Conservation (phyloP, 192 early-diverging fungal species). For the Backusella macrospora region DNA sequence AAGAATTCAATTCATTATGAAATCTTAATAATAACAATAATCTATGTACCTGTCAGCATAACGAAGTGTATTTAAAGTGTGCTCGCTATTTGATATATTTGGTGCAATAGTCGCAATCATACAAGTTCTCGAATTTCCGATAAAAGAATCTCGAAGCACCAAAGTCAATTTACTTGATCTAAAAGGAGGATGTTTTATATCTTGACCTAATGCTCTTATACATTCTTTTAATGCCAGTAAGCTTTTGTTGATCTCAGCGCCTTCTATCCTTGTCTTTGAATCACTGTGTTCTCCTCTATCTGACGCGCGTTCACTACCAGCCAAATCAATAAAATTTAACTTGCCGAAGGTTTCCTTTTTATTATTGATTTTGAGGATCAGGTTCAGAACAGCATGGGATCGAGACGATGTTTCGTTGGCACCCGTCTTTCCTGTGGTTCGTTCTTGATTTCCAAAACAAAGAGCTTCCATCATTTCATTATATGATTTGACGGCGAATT, state of each 20-base stretch:
- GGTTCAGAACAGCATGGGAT: slow-evolving; percentile 95
- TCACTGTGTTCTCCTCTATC: slow-evolving; percentile 87
- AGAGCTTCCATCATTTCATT: slow-evolving; percentile 88
- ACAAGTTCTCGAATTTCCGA: slow-evolving; percentile 95
- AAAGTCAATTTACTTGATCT: slow-evolving; percentile 91
- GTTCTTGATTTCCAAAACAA: slow-evolving; percentile 83
- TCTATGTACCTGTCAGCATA: slow-evolving; percentile 83
- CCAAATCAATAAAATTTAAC: slow-evolving; percentile 96
- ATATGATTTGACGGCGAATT: slow-evolving; percentile 81
- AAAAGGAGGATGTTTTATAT: slow-evolving; percentile 93
- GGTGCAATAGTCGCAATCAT: slow-evolving; percentile 98
- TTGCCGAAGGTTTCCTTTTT: slow-evolving; percentile 68
- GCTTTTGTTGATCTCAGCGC: slow-evolving; percentile 98
- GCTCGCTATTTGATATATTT: slow-evolving; percentile 89
- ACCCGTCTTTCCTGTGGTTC: slow-evolving; percentile 92
- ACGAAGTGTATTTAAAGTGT: slow-evolving; percentile 96
- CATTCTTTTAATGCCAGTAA: slow-evolving; percentile 96
- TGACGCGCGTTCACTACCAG: slow-evolving; percentile 96
- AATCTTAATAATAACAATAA: background rate
- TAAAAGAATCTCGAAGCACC: slow-evolving; percentile 95
- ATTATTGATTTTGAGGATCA: slow-evolving; percentile 75
- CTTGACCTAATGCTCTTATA: slow-evolving; percentile 92
- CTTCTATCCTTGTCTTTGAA: slow-evolving; percentile 83
- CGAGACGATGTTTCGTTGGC: slow-evolving; percentile 95
- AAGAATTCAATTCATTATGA: background rate